Evolutionary conservation across 257 asterid genomes (phyloP), one percentile per base, ranked within the genome.

Genomic region (Penstemon eatonii): DNA sequence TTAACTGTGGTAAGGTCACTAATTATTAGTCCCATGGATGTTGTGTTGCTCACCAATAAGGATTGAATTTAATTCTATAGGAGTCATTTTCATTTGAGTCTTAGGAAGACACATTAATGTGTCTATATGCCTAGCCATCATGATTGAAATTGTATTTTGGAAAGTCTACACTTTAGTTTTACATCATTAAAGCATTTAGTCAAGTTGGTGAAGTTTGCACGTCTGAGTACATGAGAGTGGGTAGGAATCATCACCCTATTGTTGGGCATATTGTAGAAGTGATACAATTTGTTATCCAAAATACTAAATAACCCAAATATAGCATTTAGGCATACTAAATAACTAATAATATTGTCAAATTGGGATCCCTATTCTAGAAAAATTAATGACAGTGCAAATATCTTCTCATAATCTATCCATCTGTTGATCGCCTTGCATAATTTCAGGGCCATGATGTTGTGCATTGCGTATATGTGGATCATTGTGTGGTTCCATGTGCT

Each of bases 161-260:
- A 8, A 36, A 56, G 56, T 43, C 45, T 18, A 56, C 46, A n/a
- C 39, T 68, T 40, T 15, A 46, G 12, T 66, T 41, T 13, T 15
- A 10, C 25, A 49, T 41, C 38, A 52, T 51, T 41, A 25, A 12
- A 50, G 49, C 19, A 44, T 44, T 51, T 7, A 70, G 47, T 39
- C 50, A 12, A 51, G 47, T 38, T 38, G 47, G 70, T 39, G 56
- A 46, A 46, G 9, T 65, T 50, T 46, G 66, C 38, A 8, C 33
- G 33, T 25, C 33, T 25, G 52, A 51, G 49, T 40, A 43, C 54
- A 54, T 10, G 63, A 66, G 62, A 43, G 42, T 37, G 55, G 10
- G 7, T 3, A 41, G 44, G 6, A 4, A 54, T n/a, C 2, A 25
- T 25, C 33, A 25, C 33, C 33, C 33, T 25, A 25, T 25, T 25